Conservation (phyloP, 2,329 filamentous ascomycete genomes). For the Mycosphaerelloides madeirae region DNA sequence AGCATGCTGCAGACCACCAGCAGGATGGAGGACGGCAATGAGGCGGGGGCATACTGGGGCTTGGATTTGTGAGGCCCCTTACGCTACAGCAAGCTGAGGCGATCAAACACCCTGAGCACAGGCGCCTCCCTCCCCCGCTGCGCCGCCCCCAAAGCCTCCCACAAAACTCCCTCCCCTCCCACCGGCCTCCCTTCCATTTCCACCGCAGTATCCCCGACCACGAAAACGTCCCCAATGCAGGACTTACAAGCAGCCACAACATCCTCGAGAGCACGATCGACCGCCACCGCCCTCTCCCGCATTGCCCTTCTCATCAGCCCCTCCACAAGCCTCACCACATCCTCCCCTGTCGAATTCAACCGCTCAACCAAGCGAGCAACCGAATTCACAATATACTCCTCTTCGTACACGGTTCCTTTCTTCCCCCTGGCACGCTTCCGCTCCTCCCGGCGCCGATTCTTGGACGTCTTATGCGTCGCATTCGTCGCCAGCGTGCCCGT, state of each 20-base stretch:
- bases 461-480: conserved; percentile 73
- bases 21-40: no score
- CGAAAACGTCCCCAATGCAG: conserved; percentile 67
- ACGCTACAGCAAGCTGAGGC: conserved; percentile 37
- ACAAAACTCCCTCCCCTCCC: conserved; percentile 44
- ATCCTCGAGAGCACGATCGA: conserved; percentile 69
- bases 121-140: conserved; percentile 43
- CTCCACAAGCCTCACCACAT: conserved; percentile 69
- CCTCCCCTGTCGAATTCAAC: conserved; percentile 66
- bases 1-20: no score
- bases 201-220: not conserved
- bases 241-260: conserved; percentile 65
- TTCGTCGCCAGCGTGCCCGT: conserved; percentile 66
- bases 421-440: conserved; percentile 90
- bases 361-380: conserved; percentile 78
- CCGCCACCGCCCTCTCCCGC: conserved; percentile 76
- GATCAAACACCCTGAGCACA: conserved; percentile 49
- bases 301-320: conserved; percentile 75
- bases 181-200: conserved; percentile 26
- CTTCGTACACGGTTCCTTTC: conserved; percentile 96
- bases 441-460: conserved; percentile 85
- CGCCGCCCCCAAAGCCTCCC: conserved; percentile 40
- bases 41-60: no score
- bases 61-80: no score
- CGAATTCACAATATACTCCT: conserved; percentile 91